Evolutionary conservation across 257 asterid species (phyloP), one percentile per base, ranked within the genome.

Genomic region (Petunia axillaris): DNA sequence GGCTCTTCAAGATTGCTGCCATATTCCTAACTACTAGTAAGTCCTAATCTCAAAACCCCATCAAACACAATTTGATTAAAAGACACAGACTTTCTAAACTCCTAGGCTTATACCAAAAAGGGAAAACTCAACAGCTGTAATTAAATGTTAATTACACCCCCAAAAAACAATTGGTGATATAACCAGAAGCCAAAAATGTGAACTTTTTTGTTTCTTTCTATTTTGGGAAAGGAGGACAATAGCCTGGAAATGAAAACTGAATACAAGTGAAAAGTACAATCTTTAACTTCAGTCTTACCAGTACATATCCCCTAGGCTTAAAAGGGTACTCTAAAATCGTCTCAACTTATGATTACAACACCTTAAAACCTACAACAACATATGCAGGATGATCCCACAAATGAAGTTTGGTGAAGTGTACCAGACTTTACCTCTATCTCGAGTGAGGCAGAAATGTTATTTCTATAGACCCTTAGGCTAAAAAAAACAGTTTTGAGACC

Each of bases 1-100:
- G 38, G 50, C 81, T 82, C 76, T 78, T 81, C 78, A 81, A 76
- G 76, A 88, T 48, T 39, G 87, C 71, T 52, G 85, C 57, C 91
- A 88, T 88, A 14, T 37, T 57, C 55, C 25, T 6, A 65, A 25
- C n/a, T 38, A 3, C 15, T 48, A 66, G 55, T 78, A 67, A 84
- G 7, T 75, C 85, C 60, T 64, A 66, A 16, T 37, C 80, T 64
- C 83, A 82, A 87, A 40, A 76, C 54, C 75, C 65, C 62, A 59
- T 63, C 35, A 83, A 82, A 9, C 65, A 48, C 37, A 79, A 63
- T 13, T 13, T 50, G 40, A 54, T 54, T 44, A 9, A 81, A 83
- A 76, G 44, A 73, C 70, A 1, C 38, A 78, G 25, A 54, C 73
- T 46, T 79, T 55, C 53, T 60, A 5, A 48, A 11, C 35, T 71